Conservation (phyloP, 2,329 filamentous ascomycete species). For the Trichoderma cornu-damae region DNA sequence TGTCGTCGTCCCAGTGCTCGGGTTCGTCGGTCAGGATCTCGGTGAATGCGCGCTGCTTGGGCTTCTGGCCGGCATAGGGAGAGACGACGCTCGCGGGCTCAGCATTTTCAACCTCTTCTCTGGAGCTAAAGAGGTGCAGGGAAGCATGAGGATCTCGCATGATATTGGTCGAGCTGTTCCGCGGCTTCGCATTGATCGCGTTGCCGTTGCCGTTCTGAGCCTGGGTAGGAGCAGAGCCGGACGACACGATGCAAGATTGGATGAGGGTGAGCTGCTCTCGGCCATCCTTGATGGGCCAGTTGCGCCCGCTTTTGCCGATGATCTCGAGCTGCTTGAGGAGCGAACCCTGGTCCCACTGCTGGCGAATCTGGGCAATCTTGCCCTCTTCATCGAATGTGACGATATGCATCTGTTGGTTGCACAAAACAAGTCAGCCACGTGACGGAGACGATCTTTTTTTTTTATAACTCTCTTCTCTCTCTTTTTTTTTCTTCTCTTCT, state of each 20-base stretch:
- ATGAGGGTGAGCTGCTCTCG: slow-evolving; percentile 79
- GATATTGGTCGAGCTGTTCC: slow-evolving; percentile 50
- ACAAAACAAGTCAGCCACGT: slow-evolving; percentile 18
- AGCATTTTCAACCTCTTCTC: slow-evolving; percentile 54
- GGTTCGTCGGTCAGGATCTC: slow-evolving; percentile 64
- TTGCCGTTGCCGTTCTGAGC: slow-evolving; percentile 27
- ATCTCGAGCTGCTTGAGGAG: slow-evolving; percentile 90
- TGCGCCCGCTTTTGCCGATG: slow-evolving; percentile 82
- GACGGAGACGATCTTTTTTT: background rate
- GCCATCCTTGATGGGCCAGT: slow-evolving; percentile 91
- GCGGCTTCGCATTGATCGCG: slow-evolving; percentile 38
- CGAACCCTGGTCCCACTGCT: slow-evolving; percentile 92
- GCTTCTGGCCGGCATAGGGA: slow-evolving; percentile 57
- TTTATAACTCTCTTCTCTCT: too few species aligned
- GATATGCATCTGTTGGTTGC: slow-evolving; percentile 64
- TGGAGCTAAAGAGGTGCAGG: slow-evolving; percentile 68
- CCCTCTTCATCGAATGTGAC: slow-evolving; percentile 72
- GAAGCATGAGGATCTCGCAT: slow-evolving; percentile 63
- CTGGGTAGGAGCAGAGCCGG: slow-evolving; percentile 35
- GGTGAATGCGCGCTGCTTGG: slow-evolving; percentile 60
- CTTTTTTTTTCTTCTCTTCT: too few species aligned
- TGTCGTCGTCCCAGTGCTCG: slow-evolving; percentile 42
- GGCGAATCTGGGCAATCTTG: slow-evolving; percentile 81
- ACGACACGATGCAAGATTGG: slow-evolving; percentile 51
- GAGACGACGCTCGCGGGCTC: slow-evolving; percentile 48